Percentiles rank a stretch among this genome's conserved stretches.
Conservation (phyloP, 2,329 filamentous ascomycete genomes). For the Penicillium olsonii region DNA sequence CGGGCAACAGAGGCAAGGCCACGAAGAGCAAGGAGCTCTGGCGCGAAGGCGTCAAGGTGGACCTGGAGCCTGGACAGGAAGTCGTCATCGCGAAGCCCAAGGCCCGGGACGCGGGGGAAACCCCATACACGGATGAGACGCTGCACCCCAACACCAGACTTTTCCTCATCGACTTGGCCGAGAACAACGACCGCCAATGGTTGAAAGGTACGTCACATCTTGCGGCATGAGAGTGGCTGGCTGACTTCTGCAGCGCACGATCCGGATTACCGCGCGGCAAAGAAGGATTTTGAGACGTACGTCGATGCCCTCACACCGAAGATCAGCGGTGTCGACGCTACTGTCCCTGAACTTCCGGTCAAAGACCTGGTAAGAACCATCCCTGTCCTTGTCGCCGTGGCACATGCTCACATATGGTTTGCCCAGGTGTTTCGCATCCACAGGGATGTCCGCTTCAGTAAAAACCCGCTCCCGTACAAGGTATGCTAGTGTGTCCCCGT, state of each 20-base stretch:
- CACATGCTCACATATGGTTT: conserved; percentile 11
- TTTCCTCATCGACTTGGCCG: conserved; percentile 60
- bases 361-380: conserved; percentile 68
- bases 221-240: conserved; percentile 10
- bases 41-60: conserved; percentile 57
- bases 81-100: conserved; percentile 65
- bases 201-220: conserved; percentile 55
- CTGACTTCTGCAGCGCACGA: conserved; percentile 64
- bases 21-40: conserved; percentile 54
- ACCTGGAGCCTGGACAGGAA: conserved; percentile 60
- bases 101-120: conserved; percentile 60
- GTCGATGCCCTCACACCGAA: conserved; percentile 71
- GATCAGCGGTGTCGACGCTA: conserved; percentile 72
- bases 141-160: conserved; percentile 66
- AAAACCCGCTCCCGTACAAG: conserved; percentile 87
- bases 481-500: conserved; percentile 47
- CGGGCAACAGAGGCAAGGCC: conserved; percentile 2
- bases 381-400: background rate
- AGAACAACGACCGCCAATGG: conserved; percentile 65
- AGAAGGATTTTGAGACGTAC: conserved; percentile 80
- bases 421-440: conserved; percentile 77
- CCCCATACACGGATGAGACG: conserved; percentile 57
- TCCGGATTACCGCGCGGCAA: conserved; percentile 72
- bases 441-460: conserved; percentile 80
- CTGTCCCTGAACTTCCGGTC: conserved; percentile 79